These are phyloP conservation scores for Acanthamoeba royreba DNA, from an alignment of 208 protist genomes.

Conservation along the genomic window DNA sequence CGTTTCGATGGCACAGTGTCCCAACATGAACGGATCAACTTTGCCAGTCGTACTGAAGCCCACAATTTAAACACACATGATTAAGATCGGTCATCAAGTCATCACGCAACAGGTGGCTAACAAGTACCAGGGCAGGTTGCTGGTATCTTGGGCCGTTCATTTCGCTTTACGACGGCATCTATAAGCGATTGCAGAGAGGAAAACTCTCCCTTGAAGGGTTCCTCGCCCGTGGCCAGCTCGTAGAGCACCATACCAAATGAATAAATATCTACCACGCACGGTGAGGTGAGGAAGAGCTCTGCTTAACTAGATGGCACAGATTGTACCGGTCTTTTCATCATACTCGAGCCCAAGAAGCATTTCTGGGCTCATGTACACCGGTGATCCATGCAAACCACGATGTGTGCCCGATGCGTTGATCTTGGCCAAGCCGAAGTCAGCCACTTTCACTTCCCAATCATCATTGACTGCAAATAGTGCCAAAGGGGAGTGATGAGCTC, in stretches of 20 bases:
- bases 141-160: neutral
- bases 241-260: slow-evolving; percentile 29
- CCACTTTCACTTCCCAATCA: slow-evolving; percentile 4
- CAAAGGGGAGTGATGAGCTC: neutral
- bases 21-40: slow-evolving; percentile 13
- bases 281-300: neutral
- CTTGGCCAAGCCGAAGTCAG: neutral
- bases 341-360: slow-evolving; percentile 7
- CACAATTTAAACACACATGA: neutral
- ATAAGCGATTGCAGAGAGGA: neutral
- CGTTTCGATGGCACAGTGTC: slow-evolving; percentile 29
- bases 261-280: neutral
- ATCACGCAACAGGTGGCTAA: neutral
- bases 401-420: slow-evolving; percentile 4
- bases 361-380: slow-evolving; percentile 7
- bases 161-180: neutral
- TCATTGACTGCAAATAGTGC: neutral
- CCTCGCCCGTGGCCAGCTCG: neutral
- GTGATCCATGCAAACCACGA: neutral
- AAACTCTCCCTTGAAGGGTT: slow-evolving; percentile 9
- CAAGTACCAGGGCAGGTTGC: neutral
- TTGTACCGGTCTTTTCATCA: slow-evolving; percentile 4
- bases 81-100: neutral
- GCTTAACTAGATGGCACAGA: too few species aligned
- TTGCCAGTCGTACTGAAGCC: neutral